Evolutionary conservation across 306 rosid genomes (phyloP).

Genomic region (Casuarina glauca): DNA sequence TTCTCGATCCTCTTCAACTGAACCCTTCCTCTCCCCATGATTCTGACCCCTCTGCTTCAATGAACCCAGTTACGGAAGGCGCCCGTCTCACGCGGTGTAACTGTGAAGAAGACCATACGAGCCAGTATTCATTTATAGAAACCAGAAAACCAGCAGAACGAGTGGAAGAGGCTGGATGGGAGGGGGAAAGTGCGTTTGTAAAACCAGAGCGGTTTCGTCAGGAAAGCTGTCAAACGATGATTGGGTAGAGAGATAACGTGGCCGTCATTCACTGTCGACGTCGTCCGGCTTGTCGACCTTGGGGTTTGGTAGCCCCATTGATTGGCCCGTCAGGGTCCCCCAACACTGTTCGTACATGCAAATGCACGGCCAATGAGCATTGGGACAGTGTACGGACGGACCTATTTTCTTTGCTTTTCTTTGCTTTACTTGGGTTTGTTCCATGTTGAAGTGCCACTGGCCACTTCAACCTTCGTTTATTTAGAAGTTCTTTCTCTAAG

Average conservation of each 20-base stretch:
- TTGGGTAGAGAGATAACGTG: slow-evolving; percentile 37
- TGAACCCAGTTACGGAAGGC: too few relatives aligned
- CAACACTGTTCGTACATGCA: too few relatives aligned
- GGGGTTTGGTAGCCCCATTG: neutral
- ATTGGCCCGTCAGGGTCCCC: too few relatives aligned
- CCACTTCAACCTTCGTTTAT: too few relatives aligned
- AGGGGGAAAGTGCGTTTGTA: slow-evolving; percentile 22
- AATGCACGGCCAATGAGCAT: too few relatives aligned
- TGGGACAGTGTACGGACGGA: too few relatives aligned
- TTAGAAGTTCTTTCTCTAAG: too few relatives aligned
- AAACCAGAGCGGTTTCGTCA: slow-evolving; percentile 54
- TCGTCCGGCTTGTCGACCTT: neutral
- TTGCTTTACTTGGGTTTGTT: too few relatives aligned
- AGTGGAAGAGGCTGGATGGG: neutral
- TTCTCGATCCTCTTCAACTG: slow-evolving; percentile 92
- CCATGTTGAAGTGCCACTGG: too few relatives aligned
- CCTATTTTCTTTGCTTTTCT: too few relatives aligned
- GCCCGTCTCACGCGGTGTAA: neutral
- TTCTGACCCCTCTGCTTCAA: neutral
- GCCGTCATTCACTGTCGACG: neutral
- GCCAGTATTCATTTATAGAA: slow-evolving; percentile 3
- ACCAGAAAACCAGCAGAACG: slow-evolving; percentile 12
- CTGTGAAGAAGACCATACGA: neutral
- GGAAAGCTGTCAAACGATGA: slow-evolving; percentile 50
- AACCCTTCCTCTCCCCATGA: slow-evolving; percentile 88